A percentile compares a stretch with the other conserved stretches of the same genome.
Conservation (phyloP, 176 grass and related monocot species). For the Echinochloa phyllopogon region DNA sequence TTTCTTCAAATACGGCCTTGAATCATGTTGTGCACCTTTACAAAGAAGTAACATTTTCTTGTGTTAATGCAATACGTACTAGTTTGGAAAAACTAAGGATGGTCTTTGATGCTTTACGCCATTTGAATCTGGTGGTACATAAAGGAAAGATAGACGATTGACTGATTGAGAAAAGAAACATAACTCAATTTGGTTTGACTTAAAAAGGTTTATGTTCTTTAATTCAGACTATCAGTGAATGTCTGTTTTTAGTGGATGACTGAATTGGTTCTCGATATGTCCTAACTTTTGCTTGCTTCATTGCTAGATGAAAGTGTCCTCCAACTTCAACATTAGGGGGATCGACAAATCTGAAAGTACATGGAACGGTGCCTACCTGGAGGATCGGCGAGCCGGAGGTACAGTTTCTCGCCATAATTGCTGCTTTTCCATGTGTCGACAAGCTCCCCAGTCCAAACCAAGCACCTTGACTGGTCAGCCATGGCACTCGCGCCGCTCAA, state of each 20-base stretch:
- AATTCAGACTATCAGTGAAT: neutral
- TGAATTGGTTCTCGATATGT: neutral
- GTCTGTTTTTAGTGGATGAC: neutral
- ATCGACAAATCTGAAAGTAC: neutral
- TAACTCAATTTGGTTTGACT: neutral
- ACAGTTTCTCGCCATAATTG: slow-evolving; percentile 41
- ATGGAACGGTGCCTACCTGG: slow-evolving; percentile 36
- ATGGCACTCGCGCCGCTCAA: neutral
- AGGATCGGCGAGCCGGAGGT: slow-evolving; percentile 40
- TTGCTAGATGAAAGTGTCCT: neutral
- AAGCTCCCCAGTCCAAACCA: slow-evolving; percentile 52
- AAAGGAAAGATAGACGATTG: neutral
- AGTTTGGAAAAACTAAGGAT: neutral
- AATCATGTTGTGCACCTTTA: neutral
- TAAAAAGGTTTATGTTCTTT: neutral
- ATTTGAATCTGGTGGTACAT: neutral
- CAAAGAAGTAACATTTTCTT: no score
- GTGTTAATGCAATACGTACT: neutral
- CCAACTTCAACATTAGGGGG: neutral
- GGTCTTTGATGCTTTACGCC: neutral
- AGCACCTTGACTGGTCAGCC: slow-evolving; percentile 41
- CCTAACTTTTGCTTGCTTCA: no score
- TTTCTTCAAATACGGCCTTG: neutral
- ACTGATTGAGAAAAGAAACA: neutral
- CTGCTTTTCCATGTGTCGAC: slow-evolving; percentile 43